phyloP scores from a whole-genome alignment of 192 early-diverging fungal genomes.

The Spizellomyces sp. region DNA sequence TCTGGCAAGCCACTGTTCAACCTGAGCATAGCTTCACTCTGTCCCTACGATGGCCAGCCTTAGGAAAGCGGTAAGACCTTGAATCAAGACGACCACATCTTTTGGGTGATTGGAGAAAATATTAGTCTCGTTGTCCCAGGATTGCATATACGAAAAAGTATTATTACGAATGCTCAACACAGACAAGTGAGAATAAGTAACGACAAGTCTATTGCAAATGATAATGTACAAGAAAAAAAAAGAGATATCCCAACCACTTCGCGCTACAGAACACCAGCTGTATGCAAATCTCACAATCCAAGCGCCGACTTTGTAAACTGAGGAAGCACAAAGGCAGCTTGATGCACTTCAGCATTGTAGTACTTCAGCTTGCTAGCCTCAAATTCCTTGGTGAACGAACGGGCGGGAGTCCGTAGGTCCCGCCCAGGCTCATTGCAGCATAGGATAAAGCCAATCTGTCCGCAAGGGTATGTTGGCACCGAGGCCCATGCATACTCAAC shows the following conservation, averaged over 20 bases:
- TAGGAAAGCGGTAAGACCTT: too few species aligned
- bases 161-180: too few species aligned
- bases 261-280: background rate
- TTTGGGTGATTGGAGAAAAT: too few species aligned
- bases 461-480: constrained; percentile 97
- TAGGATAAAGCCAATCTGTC: constrained; percentile 95
- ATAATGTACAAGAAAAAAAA: background rate
- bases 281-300: constrained; percentile 21
- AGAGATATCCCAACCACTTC: background rate
- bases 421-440: constrained; percentile 82
- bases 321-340: constrained; percentile 89
- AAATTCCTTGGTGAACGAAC: constrained; percentile 73
- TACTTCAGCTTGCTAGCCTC: constrained; percentile 84
- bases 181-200: too few species aligned
- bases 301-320: constrained; percentile 80
- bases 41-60: too few species aligned
- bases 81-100: too few species aligned
- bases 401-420: constrained; percentile 77
- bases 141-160: too few species aligned
- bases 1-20: too few species aligned
- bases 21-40: too few species aligned
- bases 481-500: constrained; percentile 94
- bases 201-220: too few species aligned
- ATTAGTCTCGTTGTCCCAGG: too few species aligned
- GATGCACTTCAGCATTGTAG: constrained; percentile 94